A percentile compares a stretch with the other conserved stretches of the same genome.
Evolutionary conservation across 2,329 filamentous ascomycete genomes (phyloP).

Genomic region (Chaetomium sp.): DNA sequence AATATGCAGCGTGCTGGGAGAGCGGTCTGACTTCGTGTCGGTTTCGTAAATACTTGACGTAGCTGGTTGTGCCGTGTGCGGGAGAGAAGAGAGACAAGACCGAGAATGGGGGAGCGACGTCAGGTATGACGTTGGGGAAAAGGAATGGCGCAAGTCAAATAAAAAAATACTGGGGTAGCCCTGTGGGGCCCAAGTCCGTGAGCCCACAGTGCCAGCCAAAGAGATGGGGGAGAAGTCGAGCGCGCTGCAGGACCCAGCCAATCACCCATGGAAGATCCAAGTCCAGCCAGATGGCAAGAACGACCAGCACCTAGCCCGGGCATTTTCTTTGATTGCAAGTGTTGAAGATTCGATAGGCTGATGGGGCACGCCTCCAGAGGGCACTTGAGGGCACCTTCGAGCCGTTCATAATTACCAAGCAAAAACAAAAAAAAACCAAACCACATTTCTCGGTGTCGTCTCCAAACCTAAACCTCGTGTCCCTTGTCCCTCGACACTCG

Average conservation of each 20-base stretch:
- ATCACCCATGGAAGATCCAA: constrained; percentile 3
- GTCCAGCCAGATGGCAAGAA: constrained; percentile 16
- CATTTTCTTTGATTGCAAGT: not conserved
- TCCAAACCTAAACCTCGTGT: not conserved
- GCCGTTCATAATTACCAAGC: not conserved
- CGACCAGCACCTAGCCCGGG: not conserved
- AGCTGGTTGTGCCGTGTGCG: constrained; percentile 18
- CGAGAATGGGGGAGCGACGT: constrained; percentile 37
- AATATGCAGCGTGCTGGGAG: constrained; percentile 30
- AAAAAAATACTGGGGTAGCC: constrained; percentile 35
- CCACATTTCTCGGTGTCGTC: not conserved
- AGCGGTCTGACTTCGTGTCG: constrained; percentile 25
- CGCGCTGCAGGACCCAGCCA: constrained; percentile 11
- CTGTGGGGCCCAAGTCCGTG: constrained; percentile 26
- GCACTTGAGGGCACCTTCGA: not conserved
- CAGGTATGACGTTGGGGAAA: constrained; percentile 39
- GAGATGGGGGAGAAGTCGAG: not conserved
- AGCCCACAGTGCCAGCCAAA: constrained; percentile 14
- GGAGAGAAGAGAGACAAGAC: constrained; percentile 29
- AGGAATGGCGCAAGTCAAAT: constrained; percentile 36
- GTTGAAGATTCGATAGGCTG: not conserved
- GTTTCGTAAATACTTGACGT: constrained; percentile 33
- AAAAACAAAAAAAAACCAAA: constrained; percentile 1
- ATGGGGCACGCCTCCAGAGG: not conserved
- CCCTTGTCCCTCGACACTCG: too few species aligned